Evolutionary conservation across 129 eudicot species (phyloP).

Genomic region (Centella asiatica): DNA sequence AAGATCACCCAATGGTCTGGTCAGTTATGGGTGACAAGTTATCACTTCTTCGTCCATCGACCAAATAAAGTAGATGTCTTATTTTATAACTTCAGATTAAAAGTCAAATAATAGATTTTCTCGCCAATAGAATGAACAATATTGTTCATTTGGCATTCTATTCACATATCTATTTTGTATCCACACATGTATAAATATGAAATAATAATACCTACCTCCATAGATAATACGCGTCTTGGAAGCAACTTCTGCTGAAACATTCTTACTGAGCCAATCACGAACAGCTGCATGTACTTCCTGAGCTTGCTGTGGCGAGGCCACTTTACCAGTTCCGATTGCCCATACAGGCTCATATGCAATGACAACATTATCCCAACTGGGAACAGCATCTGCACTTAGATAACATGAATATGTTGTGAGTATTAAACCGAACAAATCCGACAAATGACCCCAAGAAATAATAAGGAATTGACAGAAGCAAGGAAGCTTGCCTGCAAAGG

Average conservation of each 20-base stretch:
- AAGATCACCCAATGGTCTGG: no score
- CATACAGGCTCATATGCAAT: slow-evolving; percentile 96
- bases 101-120: no score
- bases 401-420: slow-evolving; percentile 6
- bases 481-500: slow-evolving; percentile 66
- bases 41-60: no score
- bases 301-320: slow-evolving; percentile 31
- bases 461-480: slow-evolving; percentile 3
- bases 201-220: slow-evolving; percentile 50
- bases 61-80: no score
- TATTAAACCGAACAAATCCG: not conserved
- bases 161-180: not conserved
- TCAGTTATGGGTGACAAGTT: no score
- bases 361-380: slow-evolving; percentile 91
- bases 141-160: no score
- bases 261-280: slow-evolving; percentile 33
- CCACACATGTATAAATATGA: no score
- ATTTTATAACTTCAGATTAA: no score
- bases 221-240: slow-evolving; percentile 89
- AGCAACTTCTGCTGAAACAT: slow-evolving; percentile 72
- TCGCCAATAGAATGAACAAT: no score
- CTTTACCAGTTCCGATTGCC: slow-evolving; percentile 99
- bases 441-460: not conserved
- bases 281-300: slow-evolving; percentile 31
- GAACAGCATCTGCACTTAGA: slow-evolving; percentile 65